Percentiles rank a stretch among this genome's conserved stretches.
Evolutionary conservation across 495 filamentous ascomycete genomes (phyloP).

Genomic region (Cercophora samala): DNA sequence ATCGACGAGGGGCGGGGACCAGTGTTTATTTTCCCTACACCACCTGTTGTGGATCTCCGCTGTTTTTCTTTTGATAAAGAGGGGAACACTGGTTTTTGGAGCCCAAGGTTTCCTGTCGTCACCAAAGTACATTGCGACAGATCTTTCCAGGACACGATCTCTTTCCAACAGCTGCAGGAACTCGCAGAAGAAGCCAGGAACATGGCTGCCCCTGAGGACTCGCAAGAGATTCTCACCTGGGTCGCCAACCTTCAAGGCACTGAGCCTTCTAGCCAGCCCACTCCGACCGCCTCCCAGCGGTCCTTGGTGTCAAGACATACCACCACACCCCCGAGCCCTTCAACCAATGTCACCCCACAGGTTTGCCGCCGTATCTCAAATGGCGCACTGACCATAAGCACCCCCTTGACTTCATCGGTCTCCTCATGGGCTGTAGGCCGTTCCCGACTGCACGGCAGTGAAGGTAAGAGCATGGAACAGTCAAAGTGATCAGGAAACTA

Average conservation of each 20-base stretch:
- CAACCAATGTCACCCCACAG: too few relatives aligned
- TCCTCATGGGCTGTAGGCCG: background rate
- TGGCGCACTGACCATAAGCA: background rate
- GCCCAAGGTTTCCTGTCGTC: constrained; percentile 45
- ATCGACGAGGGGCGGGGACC: constrained; percentile 37
- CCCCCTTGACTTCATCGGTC: background rate
- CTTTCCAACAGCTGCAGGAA: constrained; percentile 44
- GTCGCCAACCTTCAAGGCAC: constrained; percentile 50
- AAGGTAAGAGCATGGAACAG: background rate
- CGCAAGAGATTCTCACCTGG: constrained; percentile 55
- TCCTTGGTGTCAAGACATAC: background rate
- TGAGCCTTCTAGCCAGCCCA: constrained; percentile 30
- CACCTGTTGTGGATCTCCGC: constrained; percentile 46
- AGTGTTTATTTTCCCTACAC: constrained; percentile 37
- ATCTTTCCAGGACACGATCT: constrained; percentile 41
- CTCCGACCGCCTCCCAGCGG: constrained; percentile 13
- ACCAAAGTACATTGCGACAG: constrained; percentile 48
- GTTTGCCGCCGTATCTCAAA: background rate
- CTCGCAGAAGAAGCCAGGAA: constrained; percentile 40
- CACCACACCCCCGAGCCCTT: background rate
- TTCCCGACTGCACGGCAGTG: background rate
- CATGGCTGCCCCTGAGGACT: constrained; percentile 34
- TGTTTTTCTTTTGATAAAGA: constrained; percentile 48
- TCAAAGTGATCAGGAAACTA: background rate
- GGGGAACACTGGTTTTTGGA: constrained; percentile 45